Percentiles rank a stretch among this genome's conserved stretches.
Conservation (phyloP, 2,329 filamentous ascomycete species). For the Beauveria australis region DNA sequence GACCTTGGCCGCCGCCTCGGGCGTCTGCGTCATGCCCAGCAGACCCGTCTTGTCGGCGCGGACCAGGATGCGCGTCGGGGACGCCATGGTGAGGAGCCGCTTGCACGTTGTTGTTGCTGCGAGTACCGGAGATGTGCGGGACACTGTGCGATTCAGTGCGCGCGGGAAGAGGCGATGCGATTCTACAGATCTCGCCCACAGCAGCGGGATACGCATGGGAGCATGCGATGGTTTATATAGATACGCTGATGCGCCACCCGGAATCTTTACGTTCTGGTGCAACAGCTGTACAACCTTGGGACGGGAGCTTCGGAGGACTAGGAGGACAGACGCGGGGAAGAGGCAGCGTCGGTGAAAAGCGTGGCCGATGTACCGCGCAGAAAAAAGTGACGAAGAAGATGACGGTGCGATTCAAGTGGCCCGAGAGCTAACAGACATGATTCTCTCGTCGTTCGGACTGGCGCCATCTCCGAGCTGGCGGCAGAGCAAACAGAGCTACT, state of each 20-base stretch:
- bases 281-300: neutral
- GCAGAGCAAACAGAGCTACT: neutral
- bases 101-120: neutral
- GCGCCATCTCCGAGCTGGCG: neutral
- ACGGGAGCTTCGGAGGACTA: neutral
- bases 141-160: neutral
- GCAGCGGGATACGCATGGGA: neutral
- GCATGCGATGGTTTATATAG: neutral
- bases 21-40: slow-evolving; percentile 36
- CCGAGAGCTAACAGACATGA: neutral
- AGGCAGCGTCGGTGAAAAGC: neutral
- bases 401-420: neutral
- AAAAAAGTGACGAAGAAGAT: too few relatives aligned
- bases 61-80: slow-evolving; percentile 40
- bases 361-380: neutral
- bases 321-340: neutral
- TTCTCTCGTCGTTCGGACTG: neutral
- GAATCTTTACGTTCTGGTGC: too few relatives aligned
- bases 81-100: slow-evolving; percentile 31
- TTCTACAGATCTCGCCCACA: neutral
- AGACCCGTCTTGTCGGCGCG: slow-evolving; percentile 42
- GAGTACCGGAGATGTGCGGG: neutral
- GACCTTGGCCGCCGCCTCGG: slow-evolving; percentile 52
- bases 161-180: neutral
- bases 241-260: neutral